Evolutionary conservation across 139 green algal species (phyloP), one percentile per base, ranked within the genome.

Genomic region (Parachlorella kessleri): DNA sequence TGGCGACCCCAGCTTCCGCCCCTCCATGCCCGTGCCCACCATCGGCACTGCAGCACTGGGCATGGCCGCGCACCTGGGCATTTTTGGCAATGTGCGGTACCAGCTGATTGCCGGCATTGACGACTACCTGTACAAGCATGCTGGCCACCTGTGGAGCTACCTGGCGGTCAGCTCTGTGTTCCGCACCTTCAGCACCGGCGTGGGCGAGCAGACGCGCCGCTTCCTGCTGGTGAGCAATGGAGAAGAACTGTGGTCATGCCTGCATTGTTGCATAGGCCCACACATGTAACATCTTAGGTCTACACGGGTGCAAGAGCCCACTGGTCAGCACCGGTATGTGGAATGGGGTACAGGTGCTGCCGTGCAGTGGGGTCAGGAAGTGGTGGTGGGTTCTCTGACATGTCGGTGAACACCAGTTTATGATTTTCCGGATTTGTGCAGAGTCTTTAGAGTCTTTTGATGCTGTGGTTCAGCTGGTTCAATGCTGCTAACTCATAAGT

Each of bases 21-120:
- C 96, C 28, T 91, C 88, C 8, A 83, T 95, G 6, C 77, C 88
- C 9, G 82, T 98, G n/a, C 93, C 96, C 24, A 76, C 79, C 6
- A 66, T 95, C 4, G 80, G 76, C 36, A 86, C 84, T 33, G 87
- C 54, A 69, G 87, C 87, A n/a, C 72, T 88, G 30, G 96, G 93
- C 55, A 90, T 98, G 69, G 95, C 84, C 8, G 89, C 91, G 0
- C 95, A 92, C 73, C 87, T 94, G 79, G 94, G 93, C 28, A 54
- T 98, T 14, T 93, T 92, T 73, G 87, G 88, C 42, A 99, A 99
- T 85, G 66, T 88, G 42, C 81, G 96, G 9, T 99, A 98, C 86
- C 96, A 99, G 89, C 72, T 96, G 41, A 74, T 99, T 8, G 92
- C 91, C 21, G 96, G 96, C 38, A 83, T 98, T 33, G 96, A 99